Conservation (phyloP, 139 green algal species). For the Pleodorina starrii region DNA sequence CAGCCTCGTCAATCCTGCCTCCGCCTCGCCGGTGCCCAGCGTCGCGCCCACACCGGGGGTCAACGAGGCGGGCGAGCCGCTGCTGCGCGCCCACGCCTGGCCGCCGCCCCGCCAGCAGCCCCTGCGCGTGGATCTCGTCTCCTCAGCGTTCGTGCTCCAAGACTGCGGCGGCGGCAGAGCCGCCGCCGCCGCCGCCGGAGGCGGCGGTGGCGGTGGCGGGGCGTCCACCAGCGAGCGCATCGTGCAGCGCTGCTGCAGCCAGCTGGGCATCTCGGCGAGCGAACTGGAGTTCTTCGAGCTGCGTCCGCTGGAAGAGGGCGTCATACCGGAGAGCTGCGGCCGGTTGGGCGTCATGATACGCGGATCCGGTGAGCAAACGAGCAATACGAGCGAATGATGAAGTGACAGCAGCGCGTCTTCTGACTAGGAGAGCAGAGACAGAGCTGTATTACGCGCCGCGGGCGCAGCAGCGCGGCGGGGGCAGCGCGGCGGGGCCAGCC, state of each 20-base stretch:
- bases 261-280: neutral
- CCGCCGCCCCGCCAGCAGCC: neutral
- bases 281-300: slow-evolving; percentile 36
- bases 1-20: slow-evolving; percentile 19
- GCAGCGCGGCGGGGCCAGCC: too few species aligned
- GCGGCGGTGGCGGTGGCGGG: neutral
- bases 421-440: too few species aligned
- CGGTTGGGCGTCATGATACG: slow-evolving; percentile 36
- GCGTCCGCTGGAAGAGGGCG: neutral
- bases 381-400: too few species aligned
- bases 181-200: neutral
- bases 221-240: slow-evolving; percentile 3
- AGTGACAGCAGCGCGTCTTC: too few species aligned
- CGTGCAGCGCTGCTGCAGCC: neutral
- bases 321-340: neutral
- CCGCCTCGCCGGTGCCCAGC: slow-evolving; percentile 20
- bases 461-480: too few species aligned
- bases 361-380: slow-evolving; percentile 24
- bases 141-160: slow-evolving; percentile 19
- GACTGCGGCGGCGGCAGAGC: neutral
- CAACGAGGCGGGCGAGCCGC: neutral
- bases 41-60: neutral
- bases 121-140: slow-evolving; percentile 23
- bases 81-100: neutral
- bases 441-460: too few species aligned